Base-by-base conservation (phyloP, 305 asterid genomes). In the Salvia sclarea region DNA sequence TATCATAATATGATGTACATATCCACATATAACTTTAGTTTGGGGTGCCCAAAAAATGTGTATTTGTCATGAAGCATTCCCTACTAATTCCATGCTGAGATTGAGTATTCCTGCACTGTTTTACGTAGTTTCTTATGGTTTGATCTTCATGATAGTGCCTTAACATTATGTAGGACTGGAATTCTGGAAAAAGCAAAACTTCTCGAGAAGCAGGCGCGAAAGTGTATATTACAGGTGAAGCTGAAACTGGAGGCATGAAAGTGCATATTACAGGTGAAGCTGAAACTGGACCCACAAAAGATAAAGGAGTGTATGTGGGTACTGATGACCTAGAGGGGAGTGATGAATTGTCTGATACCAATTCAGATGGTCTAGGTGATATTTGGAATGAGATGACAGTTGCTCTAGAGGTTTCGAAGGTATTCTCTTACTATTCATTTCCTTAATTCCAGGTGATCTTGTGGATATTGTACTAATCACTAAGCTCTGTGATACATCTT, bases 381-480 rank as follows among this genome's bases (percentile, higher is more conserved):
- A 91, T 91, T 50, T 94, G 99, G 99, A 85, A 79, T 49, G 86
- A 87, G 73, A 88, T 93, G 97, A 64, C 75, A 24, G 79, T 86
- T 76, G 96, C 90, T 21, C 61, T 91, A 38, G 99, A 91, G 81
- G 75, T 76, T 84, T 84, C 96, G 61, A 91, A 91, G 99, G 99
- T 94, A 78, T 52, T 68, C 28, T 71, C 22, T 44, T 58, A 37
- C 69, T 11, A 61, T 74, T 60, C 54, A 63, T 40, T 63, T 64
- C 62, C 52, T 50, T 66, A 33, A 65, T 41, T 49, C 49, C 45
- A 41, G 54, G 35, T 43, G 44, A 58, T 56, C 14, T 35, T 57
- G 7, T 69, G 37, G 30, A 6, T 20, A 49, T 64, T 53, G 30
- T 61, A 30, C 65, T 37, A 24, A 20, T 30, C 55, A 30, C 65